Evolutionary conservation across 768 basidiomycete species (phyloP).

Genomic region (Mycena haematopus): DNA sequence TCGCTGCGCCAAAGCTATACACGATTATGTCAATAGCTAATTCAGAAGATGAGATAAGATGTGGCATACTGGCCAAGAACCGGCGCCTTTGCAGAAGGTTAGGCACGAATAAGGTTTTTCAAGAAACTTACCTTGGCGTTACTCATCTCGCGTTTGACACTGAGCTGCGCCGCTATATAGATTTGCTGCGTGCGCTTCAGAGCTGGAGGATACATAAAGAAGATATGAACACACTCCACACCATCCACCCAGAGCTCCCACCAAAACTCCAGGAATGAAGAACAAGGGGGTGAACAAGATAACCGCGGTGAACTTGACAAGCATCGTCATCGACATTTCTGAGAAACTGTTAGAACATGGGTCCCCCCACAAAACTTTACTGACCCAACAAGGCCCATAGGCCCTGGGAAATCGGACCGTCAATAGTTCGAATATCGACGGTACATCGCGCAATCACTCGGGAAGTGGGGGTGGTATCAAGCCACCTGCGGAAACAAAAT

Average conservation of each 20-base stretch:
- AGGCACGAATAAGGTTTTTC: conserved; percentile 11
- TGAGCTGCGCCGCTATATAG: conserved; percentile 45
- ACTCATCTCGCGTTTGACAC: conserved; percentile 55
- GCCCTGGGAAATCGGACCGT: conserved; percentile 44
- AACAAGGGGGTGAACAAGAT: conserved; percentile 53
- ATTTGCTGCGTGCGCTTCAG: conserved; percentile 7
- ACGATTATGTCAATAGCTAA: not conserved
- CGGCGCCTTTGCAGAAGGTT: conserved; percentile 24
- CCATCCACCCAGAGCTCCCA: conserved; percentile 50
- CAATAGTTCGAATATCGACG: conserved; percentile 68
- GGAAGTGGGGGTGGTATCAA: conserved; percentile 51
- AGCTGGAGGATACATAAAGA: not conserved
- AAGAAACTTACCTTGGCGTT: conserved; percentile 46
- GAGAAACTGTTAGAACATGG: conserved; percentile 37
- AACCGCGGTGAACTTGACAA: conserved; percentile 51
- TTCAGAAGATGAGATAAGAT: not conserved
- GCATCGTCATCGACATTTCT: conserved; percentile 39
- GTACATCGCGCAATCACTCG: conserved; percentile 72
- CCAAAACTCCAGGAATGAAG: conserved; percentile 50
- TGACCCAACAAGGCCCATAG: conserved; percentile 32
- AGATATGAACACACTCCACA: conserved; percentile 34
- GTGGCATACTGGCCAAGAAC: conserved; percentile 42
- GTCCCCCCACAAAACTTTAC: conserved; percentile 14
- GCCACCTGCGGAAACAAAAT: conserved; percentile 45
- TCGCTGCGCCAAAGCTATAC: conserved; percentile 49